Base-by-base conservation (phyloP, 306 rosid species). In the Cucurbita argyrosperma region DNA sequence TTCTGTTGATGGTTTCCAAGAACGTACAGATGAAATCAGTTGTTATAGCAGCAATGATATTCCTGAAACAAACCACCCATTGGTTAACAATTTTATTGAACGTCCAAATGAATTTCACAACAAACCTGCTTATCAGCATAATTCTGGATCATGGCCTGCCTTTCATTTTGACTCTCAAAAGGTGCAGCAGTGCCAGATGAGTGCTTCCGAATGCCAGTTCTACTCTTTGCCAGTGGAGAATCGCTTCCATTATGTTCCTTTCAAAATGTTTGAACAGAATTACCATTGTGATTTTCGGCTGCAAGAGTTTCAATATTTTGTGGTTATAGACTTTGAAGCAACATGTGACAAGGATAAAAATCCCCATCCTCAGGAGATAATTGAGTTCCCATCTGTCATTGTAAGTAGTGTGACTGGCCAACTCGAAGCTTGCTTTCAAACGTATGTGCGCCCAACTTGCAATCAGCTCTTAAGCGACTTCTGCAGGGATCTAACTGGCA, bases 321-420 rank as follows among this genome's bases (percentile, higher is more conserved):
- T 92, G 86, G 97, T 92, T 76, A 88, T 92, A 80, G 97, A 90
- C 84, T 92, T 92, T 87, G 97, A 92, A 87, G 97, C 97, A 51
- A 92, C 97, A 58, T 90, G 97, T 37, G 94, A 89, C 77, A 89
- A 89, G 86, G 96, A 88, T 71, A 92, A 80, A 77, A 87, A 80
- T 81, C 96, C 97, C 65, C 90, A 88, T 70, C 97, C 97, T 35
- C 96, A 90, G 81, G 97, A 92, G 86, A 92, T 92, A 72, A 92
- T 92, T 58, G 97, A 92, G 86, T 92, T 92, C 80, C 97, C 97
- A 78, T 92, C 97, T 80, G 97, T 92, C 72, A 85, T 92, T 78
- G 97, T 92, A 81, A 92, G 87, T 68, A 88, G 97, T 61, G 79
- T 87, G 74, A 90, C 96, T 65, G 96, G 97, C 75, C 97, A 90